Conservation (phyloP, 2,329 filamentous ascomycete species). For the Phoma herbarum region DNA sequence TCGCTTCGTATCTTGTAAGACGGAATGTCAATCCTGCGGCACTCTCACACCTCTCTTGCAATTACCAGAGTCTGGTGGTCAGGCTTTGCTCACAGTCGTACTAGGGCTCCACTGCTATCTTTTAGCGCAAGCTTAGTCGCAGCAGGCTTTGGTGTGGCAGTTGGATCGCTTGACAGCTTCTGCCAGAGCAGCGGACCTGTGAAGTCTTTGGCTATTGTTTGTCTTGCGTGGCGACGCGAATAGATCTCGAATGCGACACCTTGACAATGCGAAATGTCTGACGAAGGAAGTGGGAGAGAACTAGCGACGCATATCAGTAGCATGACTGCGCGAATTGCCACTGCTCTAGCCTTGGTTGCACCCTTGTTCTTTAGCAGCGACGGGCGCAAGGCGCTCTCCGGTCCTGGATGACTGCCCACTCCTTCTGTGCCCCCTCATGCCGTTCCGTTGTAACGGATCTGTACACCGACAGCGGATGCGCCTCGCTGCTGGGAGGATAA, state of each 20-base stretch:
- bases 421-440: neutral
- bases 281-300: neutral
- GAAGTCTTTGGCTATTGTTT: neutral
- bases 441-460: neutral
- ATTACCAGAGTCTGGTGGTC: neutral
- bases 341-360: neutral
- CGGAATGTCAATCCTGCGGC: neutral
- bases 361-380: slow-evolving; percentile 2
- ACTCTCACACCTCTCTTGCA: neutral
- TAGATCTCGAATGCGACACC: too few species aligned
- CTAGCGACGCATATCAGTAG: slow-evolving; percentile 2
- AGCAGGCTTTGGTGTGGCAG: neutral
- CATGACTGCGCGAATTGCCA: neutral
- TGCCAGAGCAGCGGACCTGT: neutral
- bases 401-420: neutral
- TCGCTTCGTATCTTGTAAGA: neutral
- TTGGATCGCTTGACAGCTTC: neutral
- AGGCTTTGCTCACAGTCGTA: neutral
- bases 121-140: slow-evolving; percentile 7
- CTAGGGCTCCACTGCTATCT: neutral
- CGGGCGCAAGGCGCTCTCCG: neutral
- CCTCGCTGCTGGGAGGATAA: neutral
- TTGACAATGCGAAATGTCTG: neutral
- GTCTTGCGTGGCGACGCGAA: neutral
- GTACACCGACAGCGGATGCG: neutral